Percentiles rank a stretch among this genome's conserved stretches.
Conservation (phyloP, 805 yeast genomes). For the Sugiyamaella mastotermitis region DNA sequence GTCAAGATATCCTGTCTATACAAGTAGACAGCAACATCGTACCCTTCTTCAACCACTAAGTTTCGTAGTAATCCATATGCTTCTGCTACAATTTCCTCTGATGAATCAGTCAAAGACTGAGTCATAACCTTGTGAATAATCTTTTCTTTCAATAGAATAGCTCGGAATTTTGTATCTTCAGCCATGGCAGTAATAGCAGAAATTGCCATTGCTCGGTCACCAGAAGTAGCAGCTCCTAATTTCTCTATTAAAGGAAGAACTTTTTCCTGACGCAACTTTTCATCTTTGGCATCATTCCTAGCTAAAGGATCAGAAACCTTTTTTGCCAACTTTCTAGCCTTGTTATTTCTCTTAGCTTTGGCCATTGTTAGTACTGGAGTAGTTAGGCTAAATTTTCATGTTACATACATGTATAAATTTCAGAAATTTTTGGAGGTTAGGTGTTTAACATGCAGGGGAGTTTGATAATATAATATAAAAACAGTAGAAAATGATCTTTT, state of each 20-base stretch:
- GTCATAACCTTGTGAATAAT: slow-evolving; percentile 59
- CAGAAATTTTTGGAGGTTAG: too few relatives aligned
- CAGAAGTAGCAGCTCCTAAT: slow-evolving; percentile 53
- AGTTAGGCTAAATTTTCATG: too few relatives aligned
- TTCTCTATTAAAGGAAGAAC: slow-evolving; percentile 64
- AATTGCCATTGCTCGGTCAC: slow-evolving; percentile 73
- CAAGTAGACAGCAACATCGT: slow-evolving; percentile 64
- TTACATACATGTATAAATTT: too few relatives aligned
- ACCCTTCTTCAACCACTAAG: slow-evolving; percentile 79
- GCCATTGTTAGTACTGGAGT: slow-evolving; percentile 19
- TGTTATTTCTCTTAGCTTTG: slow-evolving; percentile 19
- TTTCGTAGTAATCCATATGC: slow-evolving; percentile 77
- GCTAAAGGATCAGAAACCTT: slow-evolving; percentile 3
- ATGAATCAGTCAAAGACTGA: slow-evolving; percentile 56
- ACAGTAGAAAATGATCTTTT: too few relatives aligned
- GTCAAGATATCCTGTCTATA: slow-evolving; percentile 80
- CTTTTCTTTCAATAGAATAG: slow-evolving; percentile 61
- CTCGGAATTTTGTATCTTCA: slow-evolving; percentile 62
- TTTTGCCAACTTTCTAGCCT: background rate
- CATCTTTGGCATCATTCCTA: slow-evolving; percentile 36
- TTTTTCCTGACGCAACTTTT: slow-evolving; percentile 44
- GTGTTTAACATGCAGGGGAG: too few relatives aligned
- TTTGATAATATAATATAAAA: too few relatives aligned
- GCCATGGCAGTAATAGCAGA: slow-evolving; percentile 64
- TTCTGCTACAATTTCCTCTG: slow-evolving; percentile 74